Conservation (phyloP, 2,329 filamentous ascomycete genomes). For the Anthostomella pinea region DNA sequence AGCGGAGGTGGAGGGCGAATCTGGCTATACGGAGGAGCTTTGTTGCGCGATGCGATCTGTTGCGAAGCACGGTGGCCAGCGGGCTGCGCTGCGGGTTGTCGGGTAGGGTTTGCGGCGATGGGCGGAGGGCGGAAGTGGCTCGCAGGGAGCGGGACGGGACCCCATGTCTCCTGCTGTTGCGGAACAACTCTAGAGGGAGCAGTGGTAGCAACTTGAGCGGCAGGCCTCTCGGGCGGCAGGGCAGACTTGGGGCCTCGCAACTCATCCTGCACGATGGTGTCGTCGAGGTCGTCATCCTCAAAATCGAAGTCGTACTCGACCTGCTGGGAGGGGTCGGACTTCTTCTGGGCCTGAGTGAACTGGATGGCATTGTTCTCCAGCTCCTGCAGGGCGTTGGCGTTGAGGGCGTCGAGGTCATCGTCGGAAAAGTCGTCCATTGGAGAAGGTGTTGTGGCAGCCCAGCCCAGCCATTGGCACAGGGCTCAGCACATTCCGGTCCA, state of each 20-base stretch:
- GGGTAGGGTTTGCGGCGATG: slow-evolving; percentile 9
- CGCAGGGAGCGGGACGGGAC: slow-evolving; percentile 20
- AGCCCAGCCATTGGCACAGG: slow-evolving; percentile 17
- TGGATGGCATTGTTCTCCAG: slow-evolving; percentile 63
- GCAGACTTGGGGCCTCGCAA: slow-evolving; percentile 39
- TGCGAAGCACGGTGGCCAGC: slow-evolving; percentile 15
- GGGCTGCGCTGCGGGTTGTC: slow-evolving; percentile 6
- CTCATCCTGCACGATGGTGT: slow-evolving; percentile 53
- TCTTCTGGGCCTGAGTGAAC: slow-evolving; percentile 50
- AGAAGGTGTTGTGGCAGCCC: too few species aligned
- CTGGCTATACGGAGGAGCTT: slow-evolving; percentile 38
- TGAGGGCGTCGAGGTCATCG: slow-evolving; percentile 60
- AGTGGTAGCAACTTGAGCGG: too few species aligned
- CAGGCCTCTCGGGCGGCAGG: slow-evolving; percentile 11
- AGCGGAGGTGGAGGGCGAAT: slow-evolving; percentile 37
- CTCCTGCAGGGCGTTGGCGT: slow-evolving; percentile 55
- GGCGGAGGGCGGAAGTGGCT: slow-evolving; percentile 22
- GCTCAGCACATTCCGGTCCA: slow-evolving; percentile 2
- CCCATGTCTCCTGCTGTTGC: slow-evolving; percentile 22
- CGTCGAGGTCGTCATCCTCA: slow-evolving; percentile 58
- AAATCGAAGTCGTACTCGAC: slow-evolving; percentile 42
- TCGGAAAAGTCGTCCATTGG: slow-evolving; percentile 60
- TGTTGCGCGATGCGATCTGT: slow-evolving; percentile 14
- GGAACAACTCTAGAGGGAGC: slow-evolving; percentile 13
- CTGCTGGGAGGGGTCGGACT: slow-evolving; percentile 21